Conservation (phyloP, 805 yeast species). For the Pichia nakasei region DNA sequence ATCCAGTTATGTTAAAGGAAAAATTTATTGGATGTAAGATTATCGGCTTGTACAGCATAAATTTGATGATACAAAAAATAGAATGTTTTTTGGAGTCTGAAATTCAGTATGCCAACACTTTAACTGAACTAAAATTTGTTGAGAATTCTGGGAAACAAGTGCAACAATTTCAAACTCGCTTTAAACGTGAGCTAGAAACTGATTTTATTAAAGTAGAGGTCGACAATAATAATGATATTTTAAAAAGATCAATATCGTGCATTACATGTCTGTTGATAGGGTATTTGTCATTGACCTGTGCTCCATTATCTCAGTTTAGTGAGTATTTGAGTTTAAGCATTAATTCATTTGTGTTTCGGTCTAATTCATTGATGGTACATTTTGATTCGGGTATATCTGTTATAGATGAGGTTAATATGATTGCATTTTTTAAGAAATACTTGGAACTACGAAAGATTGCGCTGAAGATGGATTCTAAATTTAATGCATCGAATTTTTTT, state of each 20-base stretch:
- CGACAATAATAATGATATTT: neutral
- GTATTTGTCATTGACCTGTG: conserved; percentile 1
- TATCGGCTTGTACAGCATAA: conserved; percentile 3
- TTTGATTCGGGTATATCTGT: neutral
- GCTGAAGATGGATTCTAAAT: neutral
- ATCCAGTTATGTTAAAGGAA: conserved; percentile 2
- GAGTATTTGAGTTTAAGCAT: neutral
- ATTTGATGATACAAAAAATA: conserved; percentile 2
- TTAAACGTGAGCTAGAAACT: neutral
- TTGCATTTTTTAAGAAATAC: neutral
- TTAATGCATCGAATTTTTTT: neutral
- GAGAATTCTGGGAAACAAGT: neutral
- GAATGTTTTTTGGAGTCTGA: neutral
- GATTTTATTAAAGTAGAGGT: too few relatives aligned
- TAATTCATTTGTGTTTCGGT: neutral
- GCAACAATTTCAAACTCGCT: neutral
- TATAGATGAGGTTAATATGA: neutral
- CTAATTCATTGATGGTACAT: neutral
- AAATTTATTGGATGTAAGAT: conserved; percentile 7
- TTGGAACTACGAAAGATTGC: neutral
- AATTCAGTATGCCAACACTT: neutral
- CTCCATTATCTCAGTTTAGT: neutral
- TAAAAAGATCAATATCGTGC: conserved; percentile 1
- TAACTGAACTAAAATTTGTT: neutral
- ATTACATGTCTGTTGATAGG: conserved; percentile 5